Conservation (phyloP, 306 rosid species). For the Clitoria ternatea region DNA sequence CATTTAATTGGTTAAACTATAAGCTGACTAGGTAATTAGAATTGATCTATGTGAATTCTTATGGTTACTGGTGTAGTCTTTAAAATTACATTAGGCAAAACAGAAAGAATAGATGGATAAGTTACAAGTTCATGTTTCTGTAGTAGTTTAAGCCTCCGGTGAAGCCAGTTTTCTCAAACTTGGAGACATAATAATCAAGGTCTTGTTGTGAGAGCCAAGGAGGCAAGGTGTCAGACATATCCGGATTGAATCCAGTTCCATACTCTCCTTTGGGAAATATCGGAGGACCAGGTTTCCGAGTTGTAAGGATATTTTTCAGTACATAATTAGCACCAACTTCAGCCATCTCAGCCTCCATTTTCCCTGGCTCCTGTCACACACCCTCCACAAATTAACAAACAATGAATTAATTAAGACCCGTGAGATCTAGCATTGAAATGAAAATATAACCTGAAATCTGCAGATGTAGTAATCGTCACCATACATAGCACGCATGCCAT, state of each 20-base stretch:
- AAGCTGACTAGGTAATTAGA: too few relatives aligned
- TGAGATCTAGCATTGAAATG: background rate
- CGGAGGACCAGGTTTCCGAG: constrained; percentile 22
- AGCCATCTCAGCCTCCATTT: constrained; percentile 36
- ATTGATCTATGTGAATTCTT: too few relatives aligned
- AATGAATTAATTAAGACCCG: too few relatives aligned
- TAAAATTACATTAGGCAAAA: background rate
- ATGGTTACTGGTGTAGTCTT: too few relatives aligned
- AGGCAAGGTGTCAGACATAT: constrained; percentile 23
- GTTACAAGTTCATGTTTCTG: constrained; percentile 23
- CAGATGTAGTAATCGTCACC: constrained; percentile 38
- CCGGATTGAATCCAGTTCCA: constrained; percentile 19
- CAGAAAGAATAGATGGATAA: background rate
- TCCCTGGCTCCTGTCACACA: constrained; percentile 10
- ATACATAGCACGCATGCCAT: background rate
- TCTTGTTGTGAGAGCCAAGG: constrained; percentile 47
- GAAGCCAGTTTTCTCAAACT: constrained; percentile 45
- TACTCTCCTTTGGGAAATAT: constrained; percentile 24
- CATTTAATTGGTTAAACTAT: too few relatives aligned
- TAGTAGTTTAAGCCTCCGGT: constrained; percentile 46
- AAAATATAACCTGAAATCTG: constrained; percentile 37
- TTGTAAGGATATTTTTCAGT: constrained; percentile 22
- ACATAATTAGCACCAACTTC: constrained; percentile 23
- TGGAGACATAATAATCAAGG: constrained; percentile 32
- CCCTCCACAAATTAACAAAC: too few relatives aligned